Evolutionary conservation across 768 basidiomycete species (phyloP), one percentile per base, ranked within the genome.

Genomic region (Russula foetens): DNA sequence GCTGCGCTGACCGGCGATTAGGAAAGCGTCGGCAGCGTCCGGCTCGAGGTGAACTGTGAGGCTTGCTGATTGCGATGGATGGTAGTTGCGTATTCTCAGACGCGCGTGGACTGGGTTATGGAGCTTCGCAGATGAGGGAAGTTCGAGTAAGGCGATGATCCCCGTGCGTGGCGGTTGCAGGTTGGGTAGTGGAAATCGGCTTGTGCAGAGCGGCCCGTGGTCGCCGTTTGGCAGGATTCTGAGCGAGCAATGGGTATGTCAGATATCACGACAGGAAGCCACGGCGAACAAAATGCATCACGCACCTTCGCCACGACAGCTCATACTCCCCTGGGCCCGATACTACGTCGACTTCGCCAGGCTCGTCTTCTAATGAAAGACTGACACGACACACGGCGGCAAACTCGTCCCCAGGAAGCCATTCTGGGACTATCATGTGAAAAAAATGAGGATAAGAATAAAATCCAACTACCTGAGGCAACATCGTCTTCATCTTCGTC

Each of bases 41-140:
- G 84, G 78, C 56, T 96, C 92, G 29, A 94, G 77, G 35, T 86
- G 82, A 9, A 93, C 78, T 12, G 81, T 76, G 35, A 95, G 71
- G 63, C 84, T 85, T 0, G 88, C 86, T 2, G 90, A 82, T 38
- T 84, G 80, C 8, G 75, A 75, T 3, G 80, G 76, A 60, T 85
- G 79, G 57, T 81, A 73, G 70, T 91, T 91, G 68, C 92, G 82
- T 60, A 89, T 71, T 62, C 75, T 79, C 52, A 87, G 70, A 52
- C 77, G 73, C 29, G 92, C 76, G 3, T 77, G 69, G 19, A 84
- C 70, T 0, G 85, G 84, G 2, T 72, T 68, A 67, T 94, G 92
- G 4, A 93, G 76, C 41, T 72, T 79, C 9, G 84, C 86, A 3
- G 73, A 76, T 0, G 88, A 74, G 0, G 90, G 87, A 2, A 84